Evolutionary conservation across 2,329 filamentous ascomycete genomes (phyloP).

Genomic region (Mollisia scopiformis): DNA sequence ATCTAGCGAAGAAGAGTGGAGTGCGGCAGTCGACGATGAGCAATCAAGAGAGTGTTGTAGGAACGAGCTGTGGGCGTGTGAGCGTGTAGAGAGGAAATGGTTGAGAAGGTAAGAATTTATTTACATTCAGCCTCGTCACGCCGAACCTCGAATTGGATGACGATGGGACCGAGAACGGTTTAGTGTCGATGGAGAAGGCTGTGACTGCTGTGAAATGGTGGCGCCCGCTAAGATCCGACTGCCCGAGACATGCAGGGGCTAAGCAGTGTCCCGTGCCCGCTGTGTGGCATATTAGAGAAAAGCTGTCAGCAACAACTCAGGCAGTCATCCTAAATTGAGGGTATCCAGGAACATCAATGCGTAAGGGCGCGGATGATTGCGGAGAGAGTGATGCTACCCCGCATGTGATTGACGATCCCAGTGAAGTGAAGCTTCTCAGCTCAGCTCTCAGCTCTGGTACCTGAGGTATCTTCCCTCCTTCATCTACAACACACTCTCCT

Average conservation of each 20-base stretch:
- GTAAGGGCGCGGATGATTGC: slow-evolving; percentile 1
- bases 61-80: neutral
- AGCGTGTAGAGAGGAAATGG: neutral
- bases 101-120: neutral
- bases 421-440: neutral
- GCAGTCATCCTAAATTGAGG: neutral
- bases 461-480: neutral
- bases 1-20: neutral
- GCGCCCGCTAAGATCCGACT: neutral
- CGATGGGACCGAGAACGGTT: neutral
- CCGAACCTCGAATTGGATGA: neutral
- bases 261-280: neutral
- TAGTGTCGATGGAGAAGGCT: neutral
- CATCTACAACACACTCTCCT: neutral
- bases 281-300: neutral
- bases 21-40: too few relatives aligned
- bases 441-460: neutral
- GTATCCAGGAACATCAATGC: neutral
- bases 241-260: neutral
- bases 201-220: too few relatives aligned
- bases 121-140: neutral
- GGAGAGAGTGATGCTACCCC: neutral
- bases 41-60: too few relatives aligned
- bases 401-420: neutral
- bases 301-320: neutral